Evolutionary conservation across 1,139 yeast genomes (phyloP), one percentile per base, ranked within the genome.

Genomic region (Lodderomyces beijingensis): DNA sequence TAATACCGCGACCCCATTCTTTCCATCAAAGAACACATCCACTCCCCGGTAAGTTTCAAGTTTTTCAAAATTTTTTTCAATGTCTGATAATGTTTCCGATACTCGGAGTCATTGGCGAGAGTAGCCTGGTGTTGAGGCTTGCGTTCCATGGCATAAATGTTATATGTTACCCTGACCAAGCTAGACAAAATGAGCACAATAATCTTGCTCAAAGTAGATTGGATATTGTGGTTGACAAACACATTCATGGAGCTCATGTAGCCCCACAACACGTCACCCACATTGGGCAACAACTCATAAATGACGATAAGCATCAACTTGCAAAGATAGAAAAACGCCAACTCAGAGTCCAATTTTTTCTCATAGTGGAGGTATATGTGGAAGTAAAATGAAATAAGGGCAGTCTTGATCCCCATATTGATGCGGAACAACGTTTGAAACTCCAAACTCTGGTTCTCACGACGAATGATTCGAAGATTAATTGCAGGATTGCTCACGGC

Each of bases 1-100:
- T 70, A 71, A 45, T 75, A 77, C 35, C 70, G 60, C 2, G 51
- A 51, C 5, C 56, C 43, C 16, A 53, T 44, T 25, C 42, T 44
- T 17, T 47, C 43, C 28, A 52, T 36, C 11, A 47, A 22, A n/a
- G 28, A 36, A 9, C 32, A 25, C 9, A 41, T 18, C 10, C 40
- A 34, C 19, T 35, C 39, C 6, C 43, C 42, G 16, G 43, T 30
- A 21, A 29, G 34, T 21, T 26, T 36, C 3, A 40, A 7, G 26
- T 34, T 41, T 7, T 30, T 28, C 4, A 37, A 30, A 10, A 44
- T 37, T 11, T 34, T 33, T 12, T 24, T 30, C 16, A 30, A 23
- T 23, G 6, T 16, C 3, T 30, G 10, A 20, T n/a, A 23, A 11
- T 30, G 27, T 6, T 16, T 17, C 16, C n/a, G 4, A 12, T 30